These are phyloP conservation scores for Strigomonas galati DNA, from an alignment of 208 protist species.

Conservation along the genomic window DNA sequence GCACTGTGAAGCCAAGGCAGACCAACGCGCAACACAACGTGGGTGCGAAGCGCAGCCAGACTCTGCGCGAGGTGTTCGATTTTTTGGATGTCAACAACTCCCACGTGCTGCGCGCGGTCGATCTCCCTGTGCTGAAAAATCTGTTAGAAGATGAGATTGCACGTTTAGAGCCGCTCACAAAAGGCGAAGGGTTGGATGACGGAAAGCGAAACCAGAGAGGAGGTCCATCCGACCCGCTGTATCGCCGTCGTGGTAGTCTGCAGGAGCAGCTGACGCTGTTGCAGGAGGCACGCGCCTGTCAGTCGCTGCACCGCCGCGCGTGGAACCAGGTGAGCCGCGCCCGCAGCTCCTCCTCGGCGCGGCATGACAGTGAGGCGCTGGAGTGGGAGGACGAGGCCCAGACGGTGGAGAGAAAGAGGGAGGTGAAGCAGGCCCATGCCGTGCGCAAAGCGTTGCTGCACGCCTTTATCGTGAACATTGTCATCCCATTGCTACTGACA, in stretches of 20 bases:
- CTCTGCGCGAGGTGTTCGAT: constrained; percentile 61
- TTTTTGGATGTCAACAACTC: constrained; percentile 49
- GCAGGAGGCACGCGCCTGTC: background rate
- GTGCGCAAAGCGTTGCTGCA: constrained; percentile 31
- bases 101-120: constrained; percentile 24
- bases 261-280: background rate
- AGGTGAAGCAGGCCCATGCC: background rate
- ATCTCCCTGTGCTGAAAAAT: constrained; percentile 35
- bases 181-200: background rate
- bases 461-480: constrained; percentile 57
- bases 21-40: background rate
- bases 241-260: background rate
- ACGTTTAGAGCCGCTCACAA: constrained; percentile 14
- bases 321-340: background rate
- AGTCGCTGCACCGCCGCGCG: background rate
- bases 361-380: background rate
- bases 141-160: constrained; percentile 53
- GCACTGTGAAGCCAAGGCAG: constrained; percentile 1
- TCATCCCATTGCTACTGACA: constrained; percentile 42
- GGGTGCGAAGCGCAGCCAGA: constrained; percentile 21
- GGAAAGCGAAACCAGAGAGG: background rate
- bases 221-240: too few species aligned
- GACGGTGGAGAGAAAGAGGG: background rate
- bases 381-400: background rate
- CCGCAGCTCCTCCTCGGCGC: background rate